Conservation (phyloP, 2,329 filamentous ascomycete genomes). For the Nemania serpens region DNA sequence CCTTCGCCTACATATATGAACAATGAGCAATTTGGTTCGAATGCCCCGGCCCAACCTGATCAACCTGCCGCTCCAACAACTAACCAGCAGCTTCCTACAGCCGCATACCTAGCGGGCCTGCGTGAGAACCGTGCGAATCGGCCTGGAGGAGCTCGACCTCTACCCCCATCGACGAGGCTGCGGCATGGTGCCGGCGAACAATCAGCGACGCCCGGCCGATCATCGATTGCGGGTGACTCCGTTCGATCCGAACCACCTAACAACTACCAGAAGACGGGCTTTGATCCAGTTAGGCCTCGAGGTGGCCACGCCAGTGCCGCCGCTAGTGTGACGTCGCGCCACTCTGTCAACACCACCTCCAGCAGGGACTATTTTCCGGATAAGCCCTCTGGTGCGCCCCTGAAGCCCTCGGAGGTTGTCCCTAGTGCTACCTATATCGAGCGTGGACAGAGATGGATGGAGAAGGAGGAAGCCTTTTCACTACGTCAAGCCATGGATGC, state of each 20-base stretch:
- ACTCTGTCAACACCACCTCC: constrained; percentile 51
- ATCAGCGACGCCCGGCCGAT: constrained; percentile 34
- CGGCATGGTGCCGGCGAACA: constrained; percentile 41
- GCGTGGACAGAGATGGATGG: constrained; percentile 76
- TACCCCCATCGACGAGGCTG: constrained; percentile 46
- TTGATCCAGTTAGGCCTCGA: constrained; percentile 40
- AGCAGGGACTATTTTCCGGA: constrained; percentile 60
- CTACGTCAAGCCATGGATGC: constrained; percentile 74
- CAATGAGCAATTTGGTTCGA: constrained; percentile 68
- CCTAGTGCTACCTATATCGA: constrained; percentile 74
- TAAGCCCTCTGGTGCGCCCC: constrained; percentile 45
- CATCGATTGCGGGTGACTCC: constrained; percentile 39
- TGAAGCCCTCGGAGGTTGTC: constrained; percentile 65
- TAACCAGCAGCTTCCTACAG: constrained; percentile 23
- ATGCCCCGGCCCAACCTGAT: constrained; percentile 14
- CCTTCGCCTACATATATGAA: constrained; percentile 68
- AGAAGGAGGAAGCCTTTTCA: constrained; percentile 75
- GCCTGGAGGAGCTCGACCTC: constrained; percentile 73
- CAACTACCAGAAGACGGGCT: constrained; percentile 42
- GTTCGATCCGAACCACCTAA: constrained; percentile 42
- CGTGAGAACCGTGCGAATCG: constrained; percentile 69
- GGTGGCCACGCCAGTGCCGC: constrained; percentile 48
- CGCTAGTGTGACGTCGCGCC: constrained; percentile 55
- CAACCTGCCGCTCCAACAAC: constrained; percentile 13
- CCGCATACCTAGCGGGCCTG: constrained; percentile 70